A percentile compares a stretch with the other conserved stretches of the same genome.
phyloP scores from a whole-genome alignment of 2,329 filamentous ascomycete genomes.

The Didymella pinodella region DNA sequence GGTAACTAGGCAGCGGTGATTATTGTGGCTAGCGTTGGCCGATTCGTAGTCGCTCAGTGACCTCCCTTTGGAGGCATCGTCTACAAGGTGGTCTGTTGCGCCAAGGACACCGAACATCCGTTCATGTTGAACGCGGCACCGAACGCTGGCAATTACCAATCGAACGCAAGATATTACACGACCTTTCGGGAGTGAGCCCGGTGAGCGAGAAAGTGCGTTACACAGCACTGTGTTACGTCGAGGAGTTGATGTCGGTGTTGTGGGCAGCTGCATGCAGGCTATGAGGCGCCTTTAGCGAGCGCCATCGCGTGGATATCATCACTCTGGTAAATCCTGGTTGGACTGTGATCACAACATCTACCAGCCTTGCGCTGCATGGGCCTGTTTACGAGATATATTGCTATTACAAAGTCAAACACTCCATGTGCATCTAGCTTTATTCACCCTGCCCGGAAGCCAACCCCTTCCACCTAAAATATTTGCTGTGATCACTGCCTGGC shows the following conservation, averaged over 20 bases:
- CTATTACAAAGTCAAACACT: background rate
- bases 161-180: background rate
- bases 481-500: constrained; percentile 32
- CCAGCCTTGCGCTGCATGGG: too few species aligned
- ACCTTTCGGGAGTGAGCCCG: background rate
- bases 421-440: background rate
- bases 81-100: background rate
- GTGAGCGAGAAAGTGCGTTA: background rate
- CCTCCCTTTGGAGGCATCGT: background rate
- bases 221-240: background rate
- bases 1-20: background rate
- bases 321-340: too few species aligned
- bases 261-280: constrained; percentile 2
- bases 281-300: background rate
- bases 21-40: background rate
- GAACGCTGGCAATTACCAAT: background rate
- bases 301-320: background rate
- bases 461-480: constrained; percentile 33
- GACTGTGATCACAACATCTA: too few species aligned
- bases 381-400: background rate
- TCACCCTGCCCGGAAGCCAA: background rate
- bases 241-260: background rate
- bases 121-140: background rate
- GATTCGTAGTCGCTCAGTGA: background rate
- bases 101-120: constrained; percentile 8